These are phyloP conservation scores for Leccinum griseonigrum DNA, from an alignment of 1,284 basidiomycete species.

Conservation along the genomic window DNA sequence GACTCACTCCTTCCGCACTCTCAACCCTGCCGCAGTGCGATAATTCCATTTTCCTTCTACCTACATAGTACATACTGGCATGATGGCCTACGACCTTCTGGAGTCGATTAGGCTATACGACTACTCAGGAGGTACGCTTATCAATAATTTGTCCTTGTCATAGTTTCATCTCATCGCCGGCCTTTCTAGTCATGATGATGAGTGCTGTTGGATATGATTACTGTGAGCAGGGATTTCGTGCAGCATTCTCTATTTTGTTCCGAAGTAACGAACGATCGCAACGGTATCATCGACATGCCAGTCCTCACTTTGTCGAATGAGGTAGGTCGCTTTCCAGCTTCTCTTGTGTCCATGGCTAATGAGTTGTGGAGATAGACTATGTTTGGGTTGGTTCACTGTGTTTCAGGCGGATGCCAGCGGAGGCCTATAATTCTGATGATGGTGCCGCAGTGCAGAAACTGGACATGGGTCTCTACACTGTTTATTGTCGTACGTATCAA, in stretches of 20 bases:
- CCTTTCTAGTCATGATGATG: not conserved
- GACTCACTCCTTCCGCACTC: not conserved
- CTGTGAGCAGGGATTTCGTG: not conserved
- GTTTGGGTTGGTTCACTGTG: conserved; percentile 13
- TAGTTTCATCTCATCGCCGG: not conserved
- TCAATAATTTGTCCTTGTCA: not conserved
- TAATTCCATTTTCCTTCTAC: not conserved
- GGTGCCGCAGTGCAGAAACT: conserved; percentile 10
- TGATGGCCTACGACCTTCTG: not conserved
- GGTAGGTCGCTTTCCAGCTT: not conserved
- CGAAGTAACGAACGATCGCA: not conserved
- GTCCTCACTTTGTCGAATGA: conserved; percentile 5
- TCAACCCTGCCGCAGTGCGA: not conserved
- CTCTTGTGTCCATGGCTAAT: not conserved
- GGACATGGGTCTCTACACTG: conserved; percentile 15
- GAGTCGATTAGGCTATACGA: not conserved
- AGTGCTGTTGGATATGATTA: conserved; percentile 4
- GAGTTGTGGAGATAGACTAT: not conserved
- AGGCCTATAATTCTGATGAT: not conserved
- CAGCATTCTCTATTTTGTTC: not conserved
- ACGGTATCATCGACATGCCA: not conserved
- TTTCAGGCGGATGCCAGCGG: no score
- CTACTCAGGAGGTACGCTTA: not conserved
- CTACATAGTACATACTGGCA: not conserved
- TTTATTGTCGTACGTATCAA: conserved; percentile 16